Evolutionary conservation across 78 protist genomes (phyloP), one percentile per base, ranked within the genome.

Genomic region (Dictyostelium intermedium): DNA sequence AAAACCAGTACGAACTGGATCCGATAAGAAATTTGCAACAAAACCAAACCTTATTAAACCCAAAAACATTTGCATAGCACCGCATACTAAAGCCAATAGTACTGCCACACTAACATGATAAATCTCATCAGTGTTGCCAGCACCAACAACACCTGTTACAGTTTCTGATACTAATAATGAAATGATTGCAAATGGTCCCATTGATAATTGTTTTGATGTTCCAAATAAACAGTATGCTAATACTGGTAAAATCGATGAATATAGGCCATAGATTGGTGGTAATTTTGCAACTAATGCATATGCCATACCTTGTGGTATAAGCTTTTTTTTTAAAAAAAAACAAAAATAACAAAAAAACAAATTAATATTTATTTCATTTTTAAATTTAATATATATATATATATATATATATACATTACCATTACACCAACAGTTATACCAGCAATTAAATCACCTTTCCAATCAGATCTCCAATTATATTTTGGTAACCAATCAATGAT

Each of bases 251-350:
- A 97, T 86, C 5, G 98, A 92, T 14, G 96, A 45, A 56, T 96
- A 96, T 7, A 97, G 92, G 13, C 98, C 99, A 45, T 98, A 83
- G 9, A 87, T 84, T 9, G 98, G 95, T 9, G 98, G 98, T 18
- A 98, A 84, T 10, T 80, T 96, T 4, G 97, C 98, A 5, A 97
- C 83, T 43, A 86, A 27, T 3, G 97, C 91, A 56, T 97, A 97
- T 0, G 98, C 95, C 95, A 97, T 91, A 27, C 97, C 96, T 25
- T 96, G 93, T 34, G 93, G 93, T 16, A 95, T 73, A 23, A 89
- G 61, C 66, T 56, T 14, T 20, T 45, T 8, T 14, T 5, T 5
- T 56, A 20, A 16, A 56, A 56, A 53, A 53, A 53, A 56, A 20
- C 5, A 56, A 20, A 53, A 53, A 53, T 20, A 56, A 56, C 3